These are phyloP conservation scores for Chlorella sp. DNA, from an alignment of 139 green algal species.

Conservation along the genomic window DNA sequence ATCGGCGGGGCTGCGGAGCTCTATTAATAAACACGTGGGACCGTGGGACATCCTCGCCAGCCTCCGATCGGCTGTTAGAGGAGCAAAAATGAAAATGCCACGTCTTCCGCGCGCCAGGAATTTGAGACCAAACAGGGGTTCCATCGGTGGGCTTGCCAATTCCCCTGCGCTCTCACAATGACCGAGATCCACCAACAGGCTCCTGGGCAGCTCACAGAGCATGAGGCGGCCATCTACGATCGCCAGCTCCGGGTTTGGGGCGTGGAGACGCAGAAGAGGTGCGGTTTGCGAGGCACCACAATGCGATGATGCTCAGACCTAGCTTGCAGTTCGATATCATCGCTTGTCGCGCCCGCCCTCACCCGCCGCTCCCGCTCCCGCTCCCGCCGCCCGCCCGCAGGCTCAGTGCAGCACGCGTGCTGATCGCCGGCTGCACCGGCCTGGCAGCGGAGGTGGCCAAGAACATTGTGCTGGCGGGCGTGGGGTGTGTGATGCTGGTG, in stretches of 20 bases:
- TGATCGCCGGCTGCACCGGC: constrained; percentile 71
- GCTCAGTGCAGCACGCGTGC: constrained; percentile 66
- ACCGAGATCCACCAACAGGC: neutral
- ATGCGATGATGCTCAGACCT: neutral
- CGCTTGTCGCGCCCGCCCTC: neutral
- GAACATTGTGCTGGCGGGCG: constrained; percentile 90
- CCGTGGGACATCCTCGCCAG: too few relatives aligned
- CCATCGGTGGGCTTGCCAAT: too few relatives aligned
- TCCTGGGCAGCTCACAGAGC: constrained; percentile 60
- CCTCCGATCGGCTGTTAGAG: too few relatives aligned
- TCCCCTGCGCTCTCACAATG: neutral
- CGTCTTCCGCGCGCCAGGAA: too few relatives aligned
- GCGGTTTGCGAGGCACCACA: neutral
- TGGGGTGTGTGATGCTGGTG: constrained; percentile 75
- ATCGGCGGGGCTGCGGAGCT: too few relatives aligned
- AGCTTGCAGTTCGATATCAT: neutral
- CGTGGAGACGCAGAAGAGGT: constrained; percentile 83
- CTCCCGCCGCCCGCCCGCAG: constrained; percentile 43
- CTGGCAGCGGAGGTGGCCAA: constrained; percentile 87
- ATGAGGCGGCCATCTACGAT: constrained; percentile 86
- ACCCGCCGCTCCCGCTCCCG: neutral
- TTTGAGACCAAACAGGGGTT: too few relatives aligned
- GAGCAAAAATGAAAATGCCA: too few relatives aligned
- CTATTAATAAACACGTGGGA: too few relatives aligned
- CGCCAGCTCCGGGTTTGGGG: constrained; percentile 92